Evolutionary conservation across 371 early-diverging fungal genomes (phyloP).

Genomic region (Entomophthora muscae): DNA sequence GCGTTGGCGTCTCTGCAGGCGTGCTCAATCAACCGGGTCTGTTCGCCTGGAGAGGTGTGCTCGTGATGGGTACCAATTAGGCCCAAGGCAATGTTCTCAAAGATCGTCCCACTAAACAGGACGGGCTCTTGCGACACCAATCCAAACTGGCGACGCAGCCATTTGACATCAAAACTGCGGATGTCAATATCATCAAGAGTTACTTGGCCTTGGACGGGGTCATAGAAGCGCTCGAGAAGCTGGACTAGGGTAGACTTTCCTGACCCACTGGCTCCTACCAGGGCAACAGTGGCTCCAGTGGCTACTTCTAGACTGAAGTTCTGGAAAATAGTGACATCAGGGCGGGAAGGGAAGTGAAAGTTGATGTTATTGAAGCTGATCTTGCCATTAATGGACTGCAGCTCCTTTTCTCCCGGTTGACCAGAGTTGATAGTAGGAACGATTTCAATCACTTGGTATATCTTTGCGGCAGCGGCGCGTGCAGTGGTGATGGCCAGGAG

Average conservation of each 20-base stretch:
- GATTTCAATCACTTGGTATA: too few species aligned
- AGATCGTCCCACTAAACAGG: slow-evolving; percentile 60
- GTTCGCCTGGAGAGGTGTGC: slow-evolving; percentile 12
- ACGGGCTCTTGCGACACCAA: slow-evolving; percentile 82
- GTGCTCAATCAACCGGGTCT: slow-evolving; percentile 17
- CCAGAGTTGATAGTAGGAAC: slow-evolving; percentile 39
- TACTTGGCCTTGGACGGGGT: slow-evolving; percentile 37
- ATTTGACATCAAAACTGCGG: slow-evolving; percentile 40
- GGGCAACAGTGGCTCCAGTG: slow-evolving; percentile 59
- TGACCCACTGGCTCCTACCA: too few species aligned
- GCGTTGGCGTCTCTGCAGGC: slow-evolving; percentile 33
- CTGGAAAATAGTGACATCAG: slow-evolving; percentile 41
- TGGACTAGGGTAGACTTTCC: slow-evolving; percentile 75
- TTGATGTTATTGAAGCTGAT: slow-evolving; percentile 48
- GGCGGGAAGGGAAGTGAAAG: slow-evolving; percentile 52
- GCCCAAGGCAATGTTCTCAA: slow-evolving; percentile 55
- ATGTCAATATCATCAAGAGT: slow-evolving; percentile 49
- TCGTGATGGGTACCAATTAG: slow-evolving; percentile 16
- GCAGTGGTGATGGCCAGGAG: slow-evolving; percentile 44
- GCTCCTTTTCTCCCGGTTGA: slow-evolving; percentile 29
- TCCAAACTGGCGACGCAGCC: slow-evolving; percentile 58
- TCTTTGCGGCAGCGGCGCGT: slow-evolving; percentile 44
- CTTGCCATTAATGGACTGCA: slow-evolving; percentile 25
- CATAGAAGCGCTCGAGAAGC: slow-evolving; percentile 81
- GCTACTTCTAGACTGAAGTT: slow-evolving; percentile 32